Base-by-base conservation (phyloP, 305 asterid genomes). In the Fraxinus sp. region DNA sequence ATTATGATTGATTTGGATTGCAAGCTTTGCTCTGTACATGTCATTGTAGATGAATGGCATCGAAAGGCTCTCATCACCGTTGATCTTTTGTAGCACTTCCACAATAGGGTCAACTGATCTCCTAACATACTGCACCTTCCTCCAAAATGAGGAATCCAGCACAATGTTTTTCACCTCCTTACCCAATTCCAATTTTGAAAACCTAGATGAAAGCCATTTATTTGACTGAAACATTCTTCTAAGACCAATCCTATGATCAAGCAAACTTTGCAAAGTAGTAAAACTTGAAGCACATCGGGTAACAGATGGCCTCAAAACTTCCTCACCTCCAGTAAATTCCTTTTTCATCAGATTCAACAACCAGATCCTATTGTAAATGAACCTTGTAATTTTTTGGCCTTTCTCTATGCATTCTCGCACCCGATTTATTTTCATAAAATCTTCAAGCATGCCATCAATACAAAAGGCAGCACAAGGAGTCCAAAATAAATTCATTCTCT, bases 381-480 rank as follows among this genome's bases (percentile, higher is more conserved):
- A 92, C 86, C 89, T 92, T 70, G 98, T 93, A 78, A 95, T 84
- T 84, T 87, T 93, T 86, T 95, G 98, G 83, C 92, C 95, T 86
- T 95, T 95, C 87, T 90, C 95, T 79, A 95, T 82, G 86, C 97
- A 93, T 83, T 92, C 95, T 68, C 84, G 91, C 68, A 95, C 98
- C 89, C 90, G 87, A 80, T 89, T 91, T 89, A 92, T 90, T 85
- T 92, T 92, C 89, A 86, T 76, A 88, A 90, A 91, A 77, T 91
- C 95, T 81, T 90, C 93, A 26, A 95, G 95, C 89, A 95, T 91
- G 77, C 87, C 91, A 81, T 93, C 96, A 70, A 95, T 92, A 78
- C 97, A 93, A 83, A 88, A 86, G 46, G 95, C 89, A 83, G 97
- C 98, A 90, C 98, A 95, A 79, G 98, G 98, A 39, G 95, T 90